A percentile compares a stretch with the other conserved stretches of the same genome.
Conservation (phyloP, 495 filamentous ascomycete species). For the Daldinia grandis region DNA sequence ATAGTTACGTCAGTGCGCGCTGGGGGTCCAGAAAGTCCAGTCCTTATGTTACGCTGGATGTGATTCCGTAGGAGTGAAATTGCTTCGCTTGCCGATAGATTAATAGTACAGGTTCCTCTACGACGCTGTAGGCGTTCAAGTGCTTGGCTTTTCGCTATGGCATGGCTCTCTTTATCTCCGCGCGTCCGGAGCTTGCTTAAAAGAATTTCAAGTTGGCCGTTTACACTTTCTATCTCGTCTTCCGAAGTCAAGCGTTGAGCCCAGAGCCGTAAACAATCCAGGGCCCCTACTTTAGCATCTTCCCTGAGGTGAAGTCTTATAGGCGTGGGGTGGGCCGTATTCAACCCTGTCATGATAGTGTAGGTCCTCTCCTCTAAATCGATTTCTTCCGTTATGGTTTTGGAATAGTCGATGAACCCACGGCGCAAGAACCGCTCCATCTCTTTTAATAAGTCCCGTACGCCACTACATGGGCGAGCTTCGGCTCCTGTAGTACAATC, state of each 20-base stretch:
- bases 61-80: neutral
- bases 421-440: neutral
- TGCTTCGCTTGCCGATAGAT: neutral
- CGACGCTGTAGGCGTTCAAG: too few relatives aligned
- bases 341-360: neutral
- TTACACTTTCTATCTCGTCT: neutral
- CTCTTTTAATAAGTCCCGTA: neutral
- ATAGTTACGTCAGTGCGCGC: neutral
- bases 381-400: neutral
- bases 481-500: neutral
- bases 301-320: neutral
- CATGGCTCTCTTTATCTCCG: too few relatives aligned
- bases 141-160: too few relatives aligned
- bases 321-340: neutral
- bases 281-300: neutral
- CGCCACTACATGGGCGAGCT: too few relatives aligned
- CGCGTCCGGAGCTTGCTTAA: neutral
- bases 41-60: neutral
- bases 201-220: neutral
- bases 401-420: neutral
- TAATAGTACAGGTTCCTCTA: neutral
- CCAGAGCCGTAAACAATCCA: neutral
- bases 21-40: neutral
- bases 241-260: neutral
- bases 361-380: neutral